Base-by-base conservation (phyloP, 306 rosid genomes). In the Elaeagnus macrophylla region DNA sequence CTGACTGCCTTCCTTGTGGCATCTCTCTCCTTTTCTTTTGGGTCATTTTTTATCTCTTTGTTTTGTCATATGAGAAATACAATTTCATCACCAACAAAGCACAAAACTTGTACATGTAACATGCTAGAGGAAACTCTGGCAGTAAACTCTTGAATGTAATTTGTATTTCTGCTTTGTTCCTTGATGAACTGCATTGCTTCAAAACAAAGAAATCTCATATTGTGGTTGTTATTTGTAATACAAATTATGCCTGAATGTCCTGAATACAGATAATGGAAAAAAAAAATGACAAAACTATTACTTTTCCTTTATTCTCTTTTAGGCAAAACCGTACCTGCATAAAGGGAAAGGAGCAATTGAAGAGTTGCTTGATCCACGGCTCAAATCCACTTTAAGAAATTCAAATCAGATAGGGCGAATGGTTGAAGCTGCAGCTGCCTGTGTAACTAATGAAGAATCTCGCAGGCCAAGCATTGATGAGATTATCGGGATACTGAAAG, bases 391-490 rank as follows among this genome's bases (percentile, higher is more conserved):
- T 32, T 44, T 69, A 43, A 78, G 62, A 67, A 72, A 53, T 69
- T 82, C 96, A 14, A 73, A 80, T 67, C 91, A 91, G 73, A 80
- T 91, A 37, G 83, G 71, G 25, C 78, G 75, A 72, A 71, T 80
- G 86, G 80, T 86, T 3, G 96, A 86, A 71, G 96, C 97, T 42
- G 87, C 93, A 1, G 95, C 93, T 53, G 86, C 89, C 15, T 91
- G 93, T 67, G 64, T 84, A 45, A 82, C 89, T 1, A 79, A 72
- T 32, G 97, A 91, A 78, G 97, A 91, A 74, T 84, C 87, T 49
- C 76, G 93, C 42, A 74, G 97, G 66, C 97, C 97, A 0, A 65
- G 79, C 73, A 91, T 91, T 35, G 56, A 52, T 5, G 94, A 80
- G 82, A 77, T 84, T 44, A 76, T 84, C 42, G 86, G 94, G 51